Evolutionary conservation across 106 monocot genomes (phyloP).

Genomic region (Allium sativum): DNA sequence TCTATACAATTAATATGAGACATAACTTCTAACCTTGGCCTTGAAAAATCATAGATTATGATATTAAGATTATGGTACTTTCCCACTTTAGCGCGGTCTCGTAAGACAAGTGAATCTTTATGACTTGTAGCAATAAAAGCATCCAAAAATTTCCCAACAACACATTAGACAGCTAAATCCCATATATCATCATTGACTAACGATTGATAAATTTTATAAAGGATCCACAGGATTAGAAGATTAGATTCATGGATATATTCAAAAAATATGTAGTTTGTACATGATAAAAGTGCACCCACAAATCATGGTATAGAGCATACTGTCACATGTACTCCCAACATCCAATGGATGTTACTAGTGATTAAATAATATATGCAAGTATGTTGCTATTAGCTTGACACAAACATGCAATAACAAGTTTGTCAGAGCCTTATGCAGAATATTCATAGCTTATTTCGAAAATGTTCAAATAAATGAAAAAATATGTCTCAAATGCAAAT

Average conservation of each 20-base stretch:
- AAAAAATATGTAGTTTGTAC: background rate
- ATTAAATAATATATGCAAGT: too few relatives aligned
- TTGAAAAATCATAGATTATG: constrained; percentile 86
- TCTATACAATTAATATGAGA: background rate
- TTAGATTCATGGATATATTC: background rate
- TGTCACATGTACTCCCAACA: too few relatives aligned
- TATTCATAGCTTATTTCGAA: too few relatives aligned
- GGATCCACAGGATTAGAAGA: background rate
- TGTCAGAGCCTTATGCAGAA: too few relatives aligned
- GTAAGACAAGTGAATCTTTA: constrained; percentile 69
- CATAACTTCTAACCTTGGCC: constrained; percentile 39
- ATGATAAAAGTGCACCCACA: background rate
- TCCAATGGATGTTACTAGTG: too few relatives aligned
- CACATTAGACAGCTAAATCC: constrained; percentile 76
- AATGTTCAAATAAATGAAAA: too few relatives aligned
- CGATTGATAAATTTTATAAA: constrained; percentile 51
- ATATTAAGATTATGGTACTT: constrained; percentile 81
- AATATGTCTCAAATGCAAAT: too few relatives aligned
- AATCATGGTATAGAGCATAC: background rate
- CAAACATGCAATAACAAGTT: too few relatives aligned
- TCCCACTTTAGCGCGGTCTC: constrained; percentile 75
- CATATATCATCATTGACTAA: constrained; percentile 57
- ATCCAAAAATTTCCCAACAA: constrained; percentile 74
- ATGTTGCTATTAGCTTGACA: too few relatives aligned
- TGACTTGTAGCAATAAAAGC: constrained; percentile 92